Evolutionary conservation across 2,329 filamentous ascomycete genomes (phyloP).

Genomic region (Biscogniauxia sp.): DNA sequence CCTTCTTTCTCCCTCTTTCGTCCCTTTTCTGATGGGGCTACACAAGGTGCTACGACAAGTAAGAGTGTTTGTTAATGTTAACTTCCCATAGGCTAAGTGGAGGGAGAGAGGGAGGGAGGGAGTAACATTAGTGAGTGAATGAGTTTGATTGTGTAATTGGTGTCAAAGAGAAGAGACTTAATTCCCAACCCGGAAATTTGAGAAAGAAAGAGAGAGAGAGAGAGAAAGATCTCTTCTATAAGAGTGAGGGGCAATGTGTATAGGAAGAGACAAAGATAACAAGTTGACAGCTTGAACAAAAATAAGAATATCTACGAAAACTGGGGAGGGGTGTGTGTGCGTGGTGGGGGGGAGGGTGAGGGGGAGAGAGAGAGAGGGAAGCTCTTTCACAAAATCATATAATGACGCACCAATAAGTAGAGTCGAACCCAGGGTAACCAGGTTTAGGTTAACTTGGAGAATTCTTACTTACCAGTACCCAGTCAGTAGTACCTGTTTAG

Average conservation of each 20-base stretch:
- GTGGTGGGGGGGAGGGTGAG: no score
- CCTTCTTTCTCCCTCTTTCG: neutral
- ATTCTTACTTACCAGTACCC: neutral
- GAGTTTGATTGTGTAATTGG: neutral
- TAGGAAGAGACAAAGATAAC: neutral
- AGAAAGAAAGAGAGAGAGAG: neutral
- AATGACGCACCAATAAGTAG: neutral
- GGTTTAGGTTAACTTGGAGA: neutral
- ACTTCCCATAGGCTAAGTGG: neutral
- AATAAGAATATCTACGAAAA: neutral
- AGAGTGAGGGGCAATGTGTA: neutral
- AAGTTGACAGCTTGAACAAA: neutral
- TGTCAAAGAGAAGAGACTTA: neutral
- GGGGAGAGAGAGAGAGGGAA: neutral
- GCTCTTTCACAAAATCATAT: neutral
- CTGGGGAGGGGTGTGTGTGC: no score
- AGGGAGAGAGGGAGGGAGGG: no score
- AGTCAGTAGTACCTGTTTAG: neutral
- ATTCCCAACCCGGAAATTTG: neutral
- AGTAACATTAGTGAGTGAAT: no score
- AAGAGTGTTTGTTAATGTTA: neutral
- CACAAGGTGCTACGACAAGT: neutral
- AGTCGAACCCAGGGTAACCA: neutral
- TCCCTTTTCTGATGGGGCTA: neutral
- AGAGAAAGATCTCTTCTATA: no score